Evolutionary conservation across 305 asterid species (phyloP).

Genomic region (Solanum hybrid): DNA sequence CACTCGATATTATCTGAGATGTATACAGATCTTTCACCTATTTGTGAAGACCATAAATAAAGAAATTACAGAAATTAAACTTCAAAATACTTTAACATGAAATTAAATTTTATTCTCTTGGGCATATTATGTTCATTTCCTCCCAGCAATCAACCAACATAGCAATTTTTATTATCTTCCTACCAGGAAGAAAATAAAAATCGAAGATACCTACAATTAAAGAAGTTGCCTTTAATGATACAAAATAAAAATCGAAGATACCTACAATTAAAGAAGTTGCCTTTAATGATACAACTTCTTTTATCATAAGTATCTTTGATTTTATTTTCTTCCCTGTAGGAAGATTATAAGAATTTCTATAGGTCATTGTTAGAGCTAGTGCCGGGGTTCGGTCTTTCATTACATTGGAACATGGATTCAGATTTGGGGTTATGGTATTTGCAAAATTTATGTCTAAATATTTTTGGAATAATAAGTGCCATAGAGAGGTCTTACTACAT

Average conservation of each 20-base stretch:
- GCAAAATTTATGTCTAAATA: neutral
- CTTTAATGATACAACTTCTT: neutral
- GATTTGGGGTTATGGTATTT: neutral
- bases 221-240: too few species aligned
- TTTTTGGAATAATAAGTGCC: neutral
- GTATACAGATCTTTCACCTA: too few species aligned
- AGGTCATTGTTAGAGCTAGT: neutral
- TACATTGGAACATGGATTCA: neutral
- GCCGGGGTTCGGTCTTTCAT: neutral
- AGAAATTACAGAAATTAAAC: neutral
- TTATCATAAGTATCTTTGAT: neutral
- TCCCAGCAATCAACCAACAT: too few species aligned
- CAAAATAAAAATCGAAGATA: too few species aligned
- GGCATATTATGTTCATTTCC: neutral
- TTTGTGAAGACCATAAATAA: neutral
- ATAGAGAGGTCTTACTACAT: neutral
- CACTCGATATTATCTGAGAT: too few species aligned
- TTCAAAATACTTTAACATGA: neutral
- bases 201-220: too few species aligned
- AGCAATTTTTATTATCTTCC: too few species aligned
- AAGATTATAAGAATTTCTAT: neutral
- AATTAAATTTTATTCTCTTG: neutral
- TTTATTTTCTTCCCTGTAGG: neutral
- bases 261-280: too few species aligned
- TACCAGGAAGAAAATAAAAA: too few species aligned